These are phyloP conservation scores for Mycena leptocephala DNA, from an alignment of 768 basidiomycete genomes.

Conservation along the genomic window DNA sequence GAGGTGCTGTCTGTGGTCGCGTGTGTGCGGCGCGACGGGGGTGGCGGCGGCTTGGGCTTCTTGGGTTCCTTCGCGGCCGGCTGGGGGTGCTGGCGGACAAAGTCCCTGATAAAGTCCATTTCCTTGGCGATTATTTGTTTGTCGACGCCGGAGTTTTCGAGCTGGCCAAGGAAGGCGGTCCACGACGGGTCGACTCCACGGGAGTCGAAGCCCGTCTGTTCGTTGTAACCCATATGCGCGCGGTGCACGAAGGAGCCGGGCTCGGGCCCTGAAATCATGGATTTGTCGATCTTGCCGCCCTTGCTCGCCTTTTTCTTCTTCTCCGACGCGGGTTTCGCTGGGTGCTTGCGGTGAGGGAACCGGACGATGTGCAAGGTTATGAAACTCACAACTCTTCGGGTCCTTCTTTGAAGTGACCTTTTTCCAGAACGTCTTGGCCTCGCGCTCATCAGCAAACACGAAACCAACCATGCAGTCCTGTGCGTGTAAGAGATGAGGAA, in stretches of 20 bases:
- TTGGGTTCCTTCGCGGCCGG: conserved; percentile 53
- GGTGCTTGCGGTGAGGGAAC: conserved; percentile 18
- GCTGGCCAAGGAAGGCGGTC: conserved; percentile 78
- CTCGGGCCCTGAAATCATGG: conserved; percentile 90
- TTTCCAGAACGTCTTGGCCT: conserved; percentile 90
- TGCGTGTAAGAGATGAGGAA: background rate
- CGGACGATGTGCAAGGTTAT: background rate
- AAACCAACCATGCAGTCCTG: conserved; percentile 94
- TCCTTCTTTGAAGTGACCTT: conserved; percentile 83
- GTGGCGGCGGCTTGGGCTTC: conserved; percentile 46
- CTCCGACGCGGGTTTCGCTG: conserved; percentile 65
- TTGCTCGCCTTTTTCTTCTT: conserved; percentile 75
- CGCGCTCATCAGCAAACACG: conserved; percentile 89
- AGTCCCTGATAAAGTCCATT: conserved; percentile 92
- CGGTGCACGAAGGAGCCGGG: conserved; percentile 89
- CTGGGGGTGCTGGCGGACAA: conserved; percentile 71
- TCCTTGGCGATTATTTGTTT: conserved; percentile 81
- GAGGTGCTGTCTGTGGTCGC: background rate
- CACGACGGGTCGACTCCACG: conserved; percentile 93
- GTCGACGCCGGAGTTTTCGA: conserved; percentile 78
- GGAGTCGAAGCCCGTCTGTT: conserved; percentile 89
- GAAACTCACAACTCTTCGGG: conserved; percentile 52
- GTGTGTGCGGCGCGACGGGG: background rate
- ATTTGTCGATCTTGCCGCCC: conserved; percentile 91
- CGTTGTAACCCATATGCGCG: conserved; percentile 96